Evolutionary conservation across 306 rosid species (phyloP), one percentile per base, ranked within the genome.

Genomic region (Hippophae tibetana): DNA sequence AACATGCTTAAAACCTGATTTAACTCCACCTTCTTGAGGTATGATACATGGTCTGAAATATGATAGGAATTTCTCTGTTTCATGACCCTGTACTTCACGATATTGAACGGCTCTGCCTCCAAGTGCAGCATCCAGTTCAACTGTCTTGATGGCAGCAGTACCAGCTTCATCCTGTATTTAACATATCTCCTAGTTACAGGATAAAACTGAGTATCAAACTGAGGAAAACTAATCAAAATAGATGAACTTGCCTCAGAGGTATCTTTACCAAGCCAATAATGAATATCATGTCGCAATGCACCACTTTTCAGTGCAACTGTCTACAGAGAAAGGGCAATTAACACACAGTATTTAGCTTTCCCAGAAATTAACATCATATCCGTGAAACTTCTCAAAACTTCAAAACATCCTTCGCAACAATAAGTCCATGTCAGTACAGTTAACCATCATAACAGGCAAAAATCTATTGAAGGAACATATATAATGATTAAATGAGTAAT

Each of bases 71-170:
- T 89, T 93, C 48, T 85, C 94, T 2, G 95, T 93, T 77, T 93
- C 99, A 38, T 82, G 87, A 78, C 99, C 99, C 65, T 93, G 99
- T 57, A 83, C 81, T 82, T 93, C 99, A 14, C 99, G 97, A 63
- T 89, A 89, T 77, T 93, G 99, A 69, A 93, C 95, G 52, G 99
- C 99, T 54, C 97, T 95, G 58, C 97, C 99, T 68, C 99, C 99
- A 56, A 93, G 90, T 66, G 90, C 77, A 73, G 99, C 97, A 82
- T 93, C 97, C 69, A 93, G 74, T 76, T 93, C 99, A 61, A 93
- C 84, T 44, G 99, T 86, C 77, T 93, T 93, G 77, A 93, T 77
- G 62, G 99, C 99, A 65, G 97, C 97, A 31, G 83, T 48, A 42
- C 99, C 99, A 52, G 97, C 90, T 86, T 93, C 99, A 66, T 93